Evolutionary conservation across 768 basidiomycete species (phyloP), one percentile per base, ranked within the genome.

Genomic region (Macrolepiota albuminosa): DNA sequence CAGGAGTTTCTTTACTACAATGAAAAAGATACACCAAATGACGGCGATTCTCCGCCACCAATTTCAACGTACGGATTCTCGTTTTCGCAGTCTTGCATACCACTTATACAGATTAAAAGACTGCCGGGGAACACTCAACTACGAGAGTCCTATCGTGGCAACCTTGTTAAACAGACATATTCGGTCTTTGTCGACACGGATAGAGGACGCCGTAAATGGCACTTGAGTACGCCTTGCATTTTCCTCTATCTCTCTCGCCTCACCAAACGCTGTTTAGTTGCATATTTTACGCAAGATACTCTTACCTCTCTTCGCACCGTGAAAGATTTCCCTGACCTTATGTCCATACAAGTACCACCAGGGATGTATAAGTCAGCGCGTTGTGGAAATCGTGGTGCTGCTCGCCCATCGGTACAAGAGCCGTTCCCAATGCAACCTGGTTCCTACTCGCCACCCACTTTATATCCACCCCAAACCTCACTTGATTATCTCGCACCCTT

Each of bases 1-100:
- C 64, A 91, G 87, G 89, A 90, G 69, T 91, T 91, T 66, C 76
- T 91, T 16, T 88, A 83, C 70, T 91, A 91, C 68, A 82, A 87
- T 57, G 89, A 91, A 67, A 85, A 79, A 68, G 81, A 83, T 36
- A 78, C 78, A n/a, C 75, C 76, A 31, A 67, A 73, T 56, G 81
- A 84, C 31, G 64, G 76, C 56, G 81, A 84, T 37, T 52, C 73
- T 54, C n/a, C 29, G 16, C 48, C 56, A 2, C 29, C 24, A 37
- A 72, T 76, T 61, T 82, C 82, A 4, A 74, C 77, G 83, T 85
- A 62, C 61, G 80, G 75, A 45, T 59, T 33, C 54, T 55, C 31
- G 21, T n/a, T 24, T 37, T 57, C 48, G 42, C 36, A 26, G 21
- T 26, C 34, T 47, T 14, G 21, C 55, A 26, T 7, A 56, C 24